Evolutionary conservation across 2,329 filamentous ascomycete genomes (phyloP).

Genomic region (Penicillium sp.): DNA sequence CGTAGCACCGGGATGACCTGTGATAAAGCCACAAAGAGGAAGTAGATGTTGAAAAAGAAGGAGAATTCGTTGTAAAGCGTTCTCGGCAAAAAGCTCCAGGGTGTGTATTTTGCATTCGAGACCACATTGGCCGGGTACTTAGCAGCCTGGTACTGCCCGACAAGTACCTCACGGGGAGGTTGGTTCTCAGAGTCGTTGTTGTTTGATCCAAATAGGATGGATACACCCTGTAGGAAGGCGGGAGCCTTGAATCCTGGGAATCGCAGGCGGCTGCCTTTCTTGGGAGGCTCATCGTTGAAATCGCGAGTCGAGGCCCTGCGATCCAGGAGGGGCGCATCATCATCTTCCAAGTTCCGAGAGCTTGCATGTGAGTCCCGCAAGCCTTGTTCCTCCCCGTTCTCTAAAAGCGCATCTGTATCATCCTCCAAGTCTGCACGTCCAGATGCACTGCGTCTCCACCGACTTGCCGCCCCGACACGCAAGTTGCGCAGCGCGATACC

Average conservation of each 20-base stretch:
- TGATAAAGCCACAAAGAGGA: constrained; percentile 89
- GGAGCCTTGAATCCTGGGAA: constrained; percentile 66
- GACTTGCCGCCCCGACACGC: constrained; percentile 50
- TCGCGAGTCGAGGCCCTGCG: constrained; percentile 40
- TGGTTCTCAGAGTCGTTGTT: constrained; percentile 44
- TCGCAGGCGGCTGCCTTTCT: constrained; percentile 56
- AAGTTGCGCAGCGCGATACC: constrained; percentile 51
- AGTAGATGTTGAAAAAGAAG: constrained; percentile 99
- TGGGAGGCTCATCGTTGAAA: constrained; percentile 40
- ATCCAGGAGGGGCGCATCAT: constrained; percentile 71
- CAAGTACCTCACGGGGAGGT: constrained; percentile 70
- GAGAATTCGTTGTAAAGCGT: constrained; percentile 99
- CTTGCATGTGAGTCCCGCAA: constrained; percentile 62
- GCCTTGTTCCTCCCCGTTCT: constrained; percentile 58
- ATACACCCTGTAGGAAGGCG: constrained; percentile 29
- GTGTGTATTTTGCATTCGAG: constrained; percentile 97
- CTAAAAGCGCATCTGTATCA: constrained; percentile 66
- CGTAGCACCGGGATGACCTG: constrained; percentile 86
- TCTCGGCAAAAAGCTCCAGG: constrained; percentile 87
- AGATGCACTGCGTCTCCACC: constrained; percentile 40
- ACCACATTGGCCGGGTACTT: constrained; percentile 87
- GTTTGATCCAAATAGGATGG: constrained; percentile 30
- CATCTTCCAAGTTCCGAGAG: constrained; percentile 56
- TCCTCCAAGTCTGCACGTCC: constrained; percentile 52
- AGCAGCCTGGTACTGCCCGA: constrained; percentile 70